Base-by-base conservation (phyloP, 1,284 basidiomycete species). In the Austropuccinia psidii region DNA sequence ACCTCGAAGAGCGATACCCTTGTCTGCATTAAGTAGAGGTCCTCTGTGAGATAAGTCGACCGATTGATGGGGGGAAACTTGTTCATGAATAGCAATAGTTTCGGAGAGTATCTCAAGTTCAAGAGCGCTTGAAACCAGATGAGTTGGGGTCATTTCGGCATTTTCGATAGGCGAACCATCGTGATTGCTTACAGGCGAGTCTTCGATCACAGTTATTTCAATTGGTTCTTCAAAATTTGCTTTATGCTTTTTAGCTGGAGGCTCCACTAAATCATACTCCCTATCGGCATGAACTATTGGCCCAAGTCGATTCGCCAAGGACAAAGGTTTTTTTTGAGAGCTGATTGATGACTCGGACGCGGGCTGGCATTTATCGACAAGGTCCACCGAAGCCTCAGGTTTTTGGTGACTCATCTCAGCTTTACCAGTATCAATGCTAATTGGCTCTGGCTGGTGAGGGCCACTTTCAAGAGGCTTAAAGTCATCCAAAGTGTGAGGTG, bases 1-100 rank as follows among this genome's bases (percentile, higher is more conserved):
- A 3, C 68, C 68, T 52, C 68, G 68, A 61, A 70, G 68, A 70
- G 55, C 61, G 45, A 70, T 70, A 27, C 19, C 55, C 24, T 52
- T 70, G 11, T 70, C 68, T 70, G 9, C 21, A 13, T n/a, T 24
- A 15, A 11, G 29, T 13, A 24, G 4, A 27, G 54, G 27, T 35
- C 17, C 39, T 24, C 31, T 19, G 19, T 35, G 43, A 58, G 19
- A 43, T 21, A 35, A 15, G 45, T 49, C 3, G 41, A 31, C 27
- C 21, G 21, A 24, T 24, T 67, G 37, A 67, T n/a, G 17, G 24
- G 39, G 39, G 3, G 62, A 21, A 21, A 24, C n/a, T 43, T n/a
- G 19, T 33, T 49, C 61, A 33, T 37, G 11, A 43, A 64, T 29
- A 15, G 43, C 43, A 24, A 35, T 65, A 49, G 21, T 1, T 29